Conservation (phyloP, 805 yeast species). For the Metschnikowia similis region DNA sequence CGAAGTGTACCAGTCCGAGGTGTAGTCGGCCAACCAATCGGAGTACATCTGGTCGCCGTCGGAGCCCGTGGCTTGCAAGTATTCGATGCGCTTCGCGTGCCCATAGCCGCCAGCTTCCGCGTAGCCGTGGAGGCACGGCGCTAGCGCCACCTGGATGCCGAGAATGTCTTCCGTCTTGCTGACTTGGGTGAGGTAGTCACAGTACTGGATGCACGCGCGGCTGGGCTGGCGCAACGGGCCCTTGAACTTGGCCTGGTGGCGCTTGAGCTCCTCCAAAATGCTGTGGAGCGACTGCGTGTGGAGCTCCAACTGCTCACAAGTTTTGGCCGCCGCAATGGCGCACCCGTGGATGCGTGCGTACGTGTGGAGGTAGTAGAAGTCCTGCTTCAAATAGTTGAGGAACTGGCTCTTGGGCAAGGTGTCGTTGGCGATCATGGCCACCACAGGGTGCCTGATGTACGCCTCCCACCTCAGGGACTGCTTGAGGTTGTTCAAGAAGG, state of each 20-base stretch:
- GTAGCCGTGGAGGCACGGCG: slow-evolving; percentile 77
- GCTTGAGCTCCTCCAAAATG: slow-evolving; percentile 51
- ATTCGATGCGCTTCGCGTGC: slow-evolving; percentile 12
- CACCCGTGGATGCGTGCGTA: slow-evolving; percentile 64
- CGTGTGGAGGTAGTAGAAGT: slow-evolving; percentile 63
- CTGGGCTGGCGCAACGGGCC: slow-evolving; percentile 43
- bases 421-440: slow-evolving; percentile 48
- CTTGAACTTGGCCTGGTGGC: slow-evolving; percentile 50
- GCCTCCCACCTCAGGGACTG: slow-evolving; percentile 42
- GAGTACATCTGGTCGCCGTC: slow-evolving; percentile 24
- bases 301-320: slow-evolving; percentile 45
- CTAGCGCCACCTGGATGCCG: slow-evolving; percentile 61
- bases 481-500: not conserved
- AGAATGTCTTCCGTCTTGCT: slow-evolving; percentile 55
- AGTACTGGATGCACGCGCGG: slow-evolving; percentile 56
- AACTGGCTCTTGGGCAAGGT: slow-evolving; percentile 48
- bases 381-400: slow-evolving; percentile 55
- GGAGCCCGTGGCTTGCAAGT: slow-evolving; percentile 19
- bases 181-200: slow-evolving; percentile 53
- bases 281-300: slow-evolving; percentile 49
- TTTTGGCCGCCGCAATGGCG: slow-evolving; percentile 61
- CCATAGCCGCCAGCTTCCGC: slow-evolving; percentile 49
- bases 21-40: slow-evolving; percentile 63
- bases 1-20: slow-evolving; percentile 50
- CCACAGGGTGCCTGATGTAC: slow-evolving; percentile 62